Percentiles rank a stretch among this genome's conserved stretches.
phyloP scores from a whole-genome alignment of 441 rosid genomes.

The Euphorbia schlechtendalii region DNA sequence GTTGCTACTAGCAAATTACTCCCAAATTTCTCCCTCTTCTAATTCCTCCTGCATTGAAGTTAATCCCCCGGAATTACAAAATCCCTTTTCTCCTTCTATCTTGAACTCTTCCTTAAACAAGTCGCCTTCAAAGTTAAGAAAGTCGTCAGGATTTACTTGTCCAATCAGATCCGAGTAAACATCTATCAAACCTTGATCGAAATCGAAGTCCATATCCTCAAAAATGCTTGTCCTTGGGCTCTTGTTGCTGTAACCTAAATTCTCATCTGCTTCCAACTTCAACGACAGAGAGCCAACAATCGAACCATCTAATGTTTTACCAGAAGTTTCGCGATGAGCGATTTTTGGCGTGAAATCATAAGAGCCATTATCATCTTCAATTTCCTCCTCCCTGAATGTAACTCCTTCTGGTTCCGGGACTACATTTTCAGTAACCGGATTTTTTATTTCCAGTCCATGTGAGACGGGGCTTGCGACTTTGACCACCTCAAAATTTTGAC shows the following conservation, averaged over 20 bases:
- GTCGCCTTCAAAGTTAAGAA: slow-evolving; percentile 55
- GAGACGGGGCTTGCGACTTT: slow-evolving; percentile 21
- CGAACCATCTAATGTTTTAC: slow-evolving; percentile 17
- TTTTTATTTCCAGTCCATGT: slow-evolving; percentile 22
- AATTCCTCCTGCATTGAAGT: slow-evolving; percentile 35
- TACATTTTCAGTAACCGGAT: slow-evolving; percentile 21
- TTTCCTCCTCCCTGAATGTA: slow-evolving; percentile 57
- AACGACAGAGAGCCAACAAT: slow-evolving; percentile 17
- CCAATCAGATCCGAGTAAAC: slow-evolving; percentile 53
- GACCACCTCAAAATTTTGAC: slow-evolving; percentile 49
- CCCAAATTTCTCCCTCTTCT: slow-evolving; percentile 85
- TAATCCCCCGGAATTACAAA: slow-evolving; percentile 19
- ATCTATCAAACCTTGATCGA: slow-evolving; percentile 62
- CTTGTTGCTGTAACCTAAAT: slow-evolving; percentile 12
- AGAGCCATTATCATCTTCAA: slow-evolving; percentile 36
- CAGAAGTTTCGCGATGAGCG: slow-evolving; percentile 15
- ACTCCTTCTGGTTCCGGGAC: slow-evolving; percentile 39
- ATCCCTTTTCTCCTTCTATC: slow-evolving; percentile 26
- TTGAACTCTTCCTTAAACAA: slow-evolving; percentile 34
- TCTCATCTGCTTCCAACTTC: slow-evolving; percentile 13
- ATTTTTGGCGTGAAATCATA: slow-evolving; percentile 35
- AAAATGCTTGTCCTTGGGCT: slow-evolving; percentile 12
- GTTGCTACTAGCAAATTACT: slow-evolving; percentile 21
- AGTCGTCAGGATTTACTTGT: slow-evolving; percentile 57
- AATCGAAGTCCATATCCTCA: slow-evolving; percentile 43